These are phyloP conservation scores for Zygosaccharomyces pseudobailii DNA, from an alignment of 1,139 yeast genomes.

Conservation along the genomic window DNA sequence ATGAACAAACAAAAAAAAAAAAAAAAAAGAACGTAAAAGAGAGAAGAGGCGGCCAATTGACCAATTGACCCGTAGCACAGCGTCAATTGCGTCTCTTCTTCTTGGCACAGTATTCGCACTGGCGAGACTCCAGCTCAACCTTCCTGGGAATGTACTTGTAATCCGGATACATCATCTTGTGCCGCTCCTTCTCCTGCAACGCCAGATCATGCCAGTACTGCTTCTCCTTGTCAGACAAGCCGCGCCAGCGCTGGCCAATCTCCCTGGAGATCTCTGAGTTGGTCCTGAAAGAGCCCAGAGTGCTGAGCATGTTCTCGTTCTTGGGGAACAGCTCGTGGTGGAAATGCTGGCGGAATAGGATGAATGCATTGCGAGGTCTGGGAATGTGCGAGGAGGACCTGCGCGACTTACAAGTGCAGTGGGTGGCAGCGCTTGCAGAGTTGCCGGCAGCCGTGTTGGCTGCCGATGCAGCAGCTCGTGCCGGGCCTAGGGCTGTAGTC, in stretches of 20 bases:
- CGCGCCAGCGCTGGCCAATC: conserved; percentile 80
- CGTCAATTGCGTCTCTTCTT: neutral
- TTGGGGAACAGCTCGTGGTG: conserved; percentile 55
- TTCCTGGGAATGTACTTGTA: conserved; percentile 67
- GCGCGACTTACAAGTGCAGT: conserved; percentile 7
- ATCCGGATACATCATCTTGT: conserved; percentile 79
- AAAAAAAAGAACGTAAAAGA: neutral
- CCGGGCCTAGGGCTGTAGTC: neutral
- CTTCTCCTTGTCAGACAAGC: conserved; percentile 59
- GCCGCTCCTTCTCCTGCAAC: conserved; percentile 77
- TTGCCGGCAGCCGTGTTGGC: neutral
- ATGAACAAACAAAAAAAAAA: neutral
- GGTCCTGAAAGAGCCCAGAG: conserved; percentile 47
- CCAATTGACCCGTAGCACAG: neutral
- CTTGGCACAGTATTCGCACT: neutral
- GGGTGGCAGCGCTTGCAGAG: neutral
- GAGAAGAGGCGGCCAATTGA: neutral
- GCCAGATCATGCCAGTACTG: conserved; percentile 80
- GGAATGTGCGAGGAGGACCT: conserved; percentile 46
- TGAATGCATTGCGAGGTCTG: conserved; percentile 74
- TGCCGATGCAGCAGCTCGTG: neutral
- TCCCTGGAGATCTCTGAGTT: conserved; percentile 79
- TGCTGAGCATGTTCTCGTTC: conserved; percentile 18
- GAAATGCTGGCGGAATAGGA: conserved; percentile 67
- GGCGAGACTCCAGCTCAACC: conserved; percentile 2